These are phyloP conservation scores for Immersiporthe knoxdaviesiana DNA, from an alignment of 2,329 filamentous ascomycete genomes.

Conservation along the genomic window DNA sequence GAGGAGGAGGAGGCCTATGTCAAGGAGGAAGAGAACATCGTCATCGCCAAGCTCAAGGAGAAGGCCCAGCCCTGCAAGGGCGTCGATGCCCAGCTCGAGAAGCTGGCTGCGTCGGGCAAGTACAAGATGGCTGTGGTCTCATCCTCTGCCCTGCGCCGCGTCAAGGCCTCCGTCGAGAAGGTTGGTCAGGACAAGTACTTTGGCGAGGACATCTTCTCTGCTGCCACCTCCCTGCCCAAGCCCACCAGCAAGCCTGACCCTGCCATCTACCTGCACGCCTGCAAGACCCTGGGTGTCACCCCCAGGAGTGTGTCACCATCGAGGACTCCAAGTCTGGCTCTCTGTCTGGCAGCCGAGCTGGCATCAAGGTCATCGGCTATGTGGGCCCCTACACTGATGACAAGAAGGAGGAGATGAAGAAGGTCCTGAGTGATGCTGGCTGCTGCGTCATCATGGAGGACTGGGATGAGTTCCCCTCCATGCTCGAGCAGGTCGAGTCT, in stretches of 20 bases:
- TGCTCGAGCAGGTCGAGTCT: constrained; percentile 51
- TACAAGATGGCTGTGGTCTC: constrained; percentile 82
- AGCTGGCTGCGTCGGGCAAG: constrained; percentile 61
- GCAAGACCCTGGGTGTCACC: constrained; percentile 72
- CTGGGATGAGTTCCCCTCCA: constrained; percentile 59
- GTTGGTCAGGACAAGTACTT: constrained; percentile 82
- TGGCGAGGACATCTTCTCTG: constrained; percentile 76
- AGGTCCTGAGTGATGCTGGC: constrained; percentile 62
- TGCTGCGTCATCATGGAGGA: constrained; percentile 64
- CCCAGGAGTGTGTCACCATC: constrained; percentile 75
- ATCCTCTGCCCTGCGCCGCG: constrained; percentile 76
- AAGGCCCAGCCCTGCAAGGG: constrained; percentile 70
- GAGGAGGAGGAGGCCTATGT: constrained; percentile 77
- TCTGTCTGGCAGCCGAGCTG: constrained; percentile 71
- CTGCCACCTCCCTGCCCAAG: constrained; percentile 74
- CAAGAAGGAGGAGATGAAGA: constrained; percentile 67
- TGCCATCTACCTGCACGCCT: constrained; percentile 80
- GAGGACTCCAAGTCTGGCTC: constrained; percentile 90
- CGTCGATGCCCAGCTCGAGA: constrained; percentile 68
- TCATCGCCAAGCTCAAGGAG: constrained; percentile 77
- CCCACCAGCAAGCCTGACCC: constrained; percentile 93
- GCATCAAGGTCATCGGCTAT: constrained; percentile 82
- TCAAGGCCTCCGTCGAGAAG: constrained; percentile 77
- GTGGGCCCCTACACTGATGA: constrained; percentile 73
- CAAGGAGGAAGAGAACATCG: constrained; percentile 75